Evolutionary conservation across 2,329 filamentous ascomycete genomes (phyloP).

Genomic region (Pleomassaria siparia): DNA sequence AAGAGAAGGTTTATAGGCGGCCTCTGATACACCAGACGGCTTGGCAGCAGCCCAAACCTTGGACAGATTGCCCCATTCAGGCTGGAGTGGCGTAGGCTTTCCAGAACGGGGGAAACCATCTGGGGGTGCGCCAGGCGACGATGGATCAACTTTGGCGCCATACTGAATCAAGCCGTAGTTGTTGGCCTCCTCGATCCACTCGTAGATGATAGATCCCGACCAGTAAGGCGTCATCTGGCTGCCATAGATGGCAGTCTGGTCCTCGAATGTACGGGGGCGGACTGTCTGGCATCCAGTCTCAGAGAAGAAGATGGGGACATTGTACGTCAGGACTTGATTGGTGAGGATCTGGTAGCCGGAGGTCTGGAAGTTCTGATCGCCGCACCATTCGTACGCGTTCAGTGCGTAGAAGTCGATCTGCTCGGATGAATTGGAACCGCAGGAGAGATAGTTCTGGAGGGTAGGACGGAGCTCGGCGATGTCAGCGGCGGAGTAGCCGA

Average conservation of each 20-base stretch:
- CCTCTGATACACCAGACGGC: constrained; percentile 67
- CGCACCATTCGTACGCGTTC: constrained; percentile 74
- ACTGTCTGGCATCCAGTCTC: constrained; percentile 80
- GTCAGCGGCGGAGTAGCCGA: constrained; percentile 87
- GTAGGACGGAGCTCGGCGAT: constrained; percentile 69
- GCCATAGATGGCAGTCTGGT: constrained; percentile 78
- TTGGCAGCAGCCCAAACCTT: constrained; percentile 72
- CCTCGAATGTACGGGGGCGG: constrained; percentile 63
- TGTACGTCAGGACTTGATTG: constrained; percentile 67
- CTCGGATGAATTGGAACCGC: constrained; percentile 66
- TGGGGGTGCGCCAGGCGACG: constrained; percentile 49
- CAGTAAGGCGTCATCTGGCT: constrained; percentile 68
- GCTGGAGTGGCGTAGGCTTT: constrained; percentile 69
- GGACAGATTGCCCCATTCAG: constrained; percentile 79
- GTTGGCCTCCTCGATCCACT: constrained; percentile 86
- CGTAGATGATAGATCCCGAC: constrained; percentile 82
- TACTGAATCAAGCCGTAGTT: constrained; percentile 81
- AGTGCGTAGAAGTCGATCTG: constrained; percentile 81
- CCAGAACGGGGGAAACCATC: constrained; percentile 72
- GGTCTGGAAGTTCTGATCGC: constrained; percentile 52
- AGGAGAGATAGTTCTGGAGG: constrained; percentile 75
- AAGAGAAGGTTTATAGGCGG: constrained; percentile 64
- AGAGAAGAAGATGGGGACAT: constrained; percentile 67
- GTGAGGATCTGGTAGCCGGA: constrained; percentile 73
- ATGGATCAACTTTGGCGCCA: constrained; percentile 58